These are phyloP conservation scores for Chlorella sp. DNA, from an alignment of 139 green algal species.

Conservation along the genomic window DNA sequence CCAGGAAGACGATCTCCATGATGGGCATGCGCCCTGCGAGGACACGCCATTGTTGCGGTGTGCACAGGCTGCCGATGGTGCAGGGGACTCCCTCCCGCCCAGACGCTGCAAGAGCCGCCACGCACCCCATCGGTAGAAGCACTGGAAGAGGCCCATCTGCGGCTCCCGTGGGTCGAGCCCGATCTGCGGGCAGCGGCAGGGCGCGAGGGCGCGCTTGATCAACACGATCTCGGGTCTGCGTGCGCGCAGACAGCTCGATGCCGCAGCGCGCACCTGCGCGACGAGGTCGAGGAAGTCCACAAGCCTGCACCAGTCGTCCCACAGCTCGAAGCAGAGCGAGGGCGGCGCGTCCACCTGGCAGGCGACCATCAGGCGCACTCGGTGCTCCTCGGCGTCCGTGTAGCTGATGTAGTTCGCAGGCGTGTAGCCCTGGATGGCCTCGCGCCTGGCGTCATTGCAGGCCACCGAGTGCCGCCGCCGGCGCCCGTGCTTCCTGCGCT, in stretches of 20 bases:
- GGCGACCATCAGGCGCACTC: constrained; percentile 20
- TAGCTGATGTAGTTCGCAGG: constrained; percentile 50
- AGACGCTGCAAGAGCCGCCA: no score
- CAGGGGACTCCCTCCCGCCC: no score
- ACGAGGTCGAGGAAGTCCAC: constrained; percentile 61
- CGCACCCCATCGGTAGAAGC: constrained; percentile 56
- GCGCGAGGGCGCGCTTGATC: background rate
- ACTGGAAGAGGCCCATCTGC: constrained; percentile 51
- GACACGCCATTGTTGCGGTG: no score
- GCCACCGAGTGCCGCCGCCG: no score
- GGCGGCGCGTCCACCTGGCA: constrained; percentile 36
- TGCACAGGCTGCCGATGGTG: background rate
- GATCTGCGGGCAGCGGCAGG: constrained; percentile 31
- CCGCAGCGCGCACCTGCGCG: constrained; percentile 38
- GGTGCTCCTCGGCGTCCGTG: constrained; percentile 20
- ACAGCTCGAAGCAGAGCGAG: constrained; percentile 40
- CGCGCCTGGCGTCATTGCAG: no score
- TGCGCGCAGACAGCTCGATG: no score
- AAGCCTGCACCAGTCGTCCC: constrained; percentile 50
- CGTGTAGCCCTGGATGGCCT: constrained; percentile 50
- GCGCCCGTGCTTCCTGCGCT: no score
- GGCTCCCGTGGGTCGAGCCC: constrained; percentile 35
- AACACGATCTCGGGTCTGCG: no score
- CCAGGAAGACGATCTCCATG: constrained; percentile 51
- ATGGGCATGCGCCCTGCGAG: constrained; percentile 37